phyloP scores from a whole-genome alignment of 2,329 filamentous ascomycete species.

The Pseudogymnoascus sp. region DNA sequence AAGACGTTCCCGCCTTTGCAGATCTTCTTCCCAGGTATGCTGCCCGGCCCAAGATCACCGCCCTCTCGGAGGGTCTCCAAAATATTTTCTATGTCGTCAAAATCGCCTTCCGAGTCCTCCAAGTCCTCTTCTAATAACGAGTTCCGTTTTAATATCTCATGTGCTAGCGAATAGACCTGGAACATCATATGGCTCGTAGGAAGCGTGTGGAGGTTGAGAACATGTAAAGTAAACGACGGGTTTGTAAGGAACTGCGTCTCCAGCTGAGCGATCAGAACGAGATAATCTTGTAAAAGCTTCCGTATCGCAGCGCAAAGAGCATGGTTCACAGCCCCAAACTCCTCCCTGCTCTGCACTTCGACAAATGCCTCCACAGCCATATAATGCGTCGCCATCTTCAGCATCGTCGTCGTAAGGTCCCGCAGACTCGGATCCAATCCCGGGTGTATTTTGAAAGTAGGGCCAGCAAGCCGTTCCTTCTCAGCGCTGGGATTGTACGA shows the following conservation, averaged over 20 bases:
- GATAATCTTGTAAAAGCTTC: constrained; percentile 84
- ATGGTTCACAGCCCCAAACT: constrained; percentile 92
- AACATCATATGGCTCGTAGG: constrained; percentile 85
- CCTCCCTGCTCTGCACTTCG: constrained; percentile 85
- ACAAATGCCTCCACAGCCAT: constrained; percentile 86
- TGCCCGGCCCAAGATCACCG: constrained; percentile 69
- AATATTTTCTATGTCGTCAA: constrained; percentile 86
- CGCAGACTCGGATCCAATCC: constrained; percentile 86
- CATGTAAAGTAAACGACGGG: constrained; percentile 80
- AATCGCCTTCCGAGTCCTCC: constrained; percentile 51
- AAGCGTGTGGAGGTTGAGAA: constrained; percentile 84
- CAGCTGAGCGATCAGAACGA: constrained; percentile 84
- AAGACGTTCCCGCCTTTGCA: constrained; percentile 97
- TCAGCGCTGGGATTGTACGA: constrained; percentile 78
- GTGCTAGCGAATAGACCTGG: constrained; percentile 79
- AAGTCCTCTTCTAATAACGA: constrained; percentile 75
- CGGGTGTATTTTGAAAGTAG: constrained; percentile 67
- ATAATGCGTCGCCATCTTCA: constrained; percentile 92
- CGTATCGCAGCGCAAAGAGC: constrained; percentile 92
- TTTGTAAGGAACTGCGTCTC: constrained; percentile 90
- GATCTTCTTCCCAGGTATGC: constrained; percentile 78
- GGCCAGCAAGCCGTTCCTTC: constrained; percentile 77
- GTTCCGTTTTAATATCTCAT: constrained; percentile 82
- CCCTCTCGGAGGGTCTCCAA: constrained; percentile 83
- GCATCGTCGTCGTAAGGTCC: constrained; percentile 79